Conservation (phyloP, 2,329 filamentous ascomycete genomes). For the Arthrobotrys entomopaga region DNA sequence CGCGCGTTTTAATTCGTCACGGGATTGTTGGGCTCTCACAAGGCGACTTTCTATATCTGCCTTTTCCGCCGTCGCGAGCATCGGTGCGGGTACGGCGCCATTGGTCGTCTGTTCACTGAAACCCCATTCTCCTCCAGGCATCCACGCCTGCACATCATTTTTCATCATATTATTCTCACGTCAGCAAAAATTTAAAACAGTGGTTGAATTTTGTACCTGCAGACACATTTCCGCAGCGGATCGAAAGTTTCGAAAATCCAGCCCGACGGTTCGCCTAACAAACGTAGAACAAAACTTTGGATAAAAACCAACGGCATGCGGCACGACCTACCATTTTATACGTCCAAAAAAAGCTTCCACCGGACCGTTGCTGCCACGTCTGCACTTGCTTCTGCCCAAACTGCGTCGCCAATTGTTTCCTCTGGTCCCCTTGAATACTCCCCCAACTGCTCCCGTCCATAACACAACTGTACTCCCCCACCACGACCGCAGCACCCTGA, state of each 20-base stretch:
- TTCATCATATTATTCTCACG: conserved; percentile 2
- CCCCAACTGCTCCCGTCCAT: conserved; percentile 68
- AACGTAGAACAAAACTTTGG: background rate
- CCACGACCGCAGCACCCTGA: conserved; percentile 63
- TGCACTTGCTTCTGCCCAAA: conserved; percentile 67
- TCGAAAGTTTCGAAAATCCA: conserved; percentile 19
- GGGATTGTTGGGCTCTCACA: conserved; percentile 62
- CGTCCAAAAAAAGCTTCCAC: conserved; percentile 71
- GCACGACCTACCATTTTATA: conserved; percentile 65
- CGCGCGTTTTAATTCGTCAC: conserved; percentile 61
- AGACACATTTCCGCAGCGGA: background rate
- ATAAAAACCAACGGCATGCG: background rate
- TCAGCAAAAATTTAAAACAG: conserved; percentile 34
- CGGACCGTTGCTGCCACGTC: conserved; percentile 66
- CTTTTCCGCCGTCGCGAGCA: conserved; percentile 62
- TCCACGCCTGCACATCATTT: conserved; percentile 63
- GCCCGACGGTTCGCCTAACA: conserved; percentile 7
- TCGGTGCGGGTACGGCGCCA: conserved; percentile 62
- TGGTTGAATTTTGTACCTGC: background rate
- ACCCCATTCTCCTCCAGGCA: conserved; percentile 72
- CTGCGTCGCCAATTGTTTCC: conserved; percentile 63
- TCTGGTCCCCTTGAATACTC: conserved; percentile 63
- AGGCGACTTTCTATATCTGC: conserved; percentile 60
- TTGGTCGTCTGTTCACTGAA: conserved; percentile 67
- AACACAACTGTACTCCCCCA: conserved; percentile 71